Evolutionary conservation across 2,329 filamentous ascomycete genomes (phyloP), one percentile per base, ranked within the genome.

Genomic region (Fusarium liriodendri): DNA sequence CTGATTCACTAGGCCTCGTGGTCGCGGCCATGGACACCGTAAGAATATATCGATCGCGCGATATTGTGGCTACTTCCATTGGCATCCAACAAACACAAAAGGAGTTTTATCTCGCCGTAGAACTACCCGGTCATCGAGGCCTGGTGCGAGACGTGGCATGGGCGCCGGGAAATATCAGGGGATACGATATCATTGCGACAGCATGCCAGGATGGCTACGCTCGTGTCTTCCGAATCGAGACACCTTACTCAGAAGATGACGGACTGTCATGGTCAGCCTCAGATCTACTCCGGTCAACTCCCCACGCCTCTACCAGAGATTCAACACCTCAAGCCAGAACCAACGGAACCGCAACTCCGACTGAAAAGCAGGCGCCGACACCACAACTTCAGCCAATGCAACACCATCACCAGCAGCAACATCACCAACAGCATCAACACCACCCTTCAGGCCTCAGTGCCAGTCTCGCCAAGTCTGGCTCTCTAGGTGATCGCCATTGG

Each of bases 141-240:
- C 87, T 98, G 42, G 93, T 98, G 8, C 89, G 96, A 57, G 95
- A 98, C 80, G 90, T 98, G 2, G 92, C 94, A 3, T 99, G 97
- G 97, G 95, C 96, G 1, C 93, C 95, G 57, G 96, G 95, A 14
- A 97, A 95, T 74, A 95, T 97, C 77, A 87, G 95, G 42, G 96
- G 96, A 1, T 96, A 94, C 81, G 97, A 99, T 81, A 89, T 96
- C 66, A 89, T 98, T 76, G 97, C 96, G 4, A 97, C 95, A 7
- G 96, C 95, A 3, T 97, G 94, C 80, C 97, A 97, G 82, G 97
- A 99, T 80, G 96, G 97, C 4, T 92, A 91, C 76, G 91, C 98
- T 45, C 89, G 96, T 45, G 93, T 99, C n/a, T 98, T 97, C 79
- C 91, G 96, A 77, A 82, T 97, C 20, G 90, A 92, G 38, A 93